phyloP scores from a whole-genome alignment of 805 yeast species.

The Yamadazyma sp. region DNA sequence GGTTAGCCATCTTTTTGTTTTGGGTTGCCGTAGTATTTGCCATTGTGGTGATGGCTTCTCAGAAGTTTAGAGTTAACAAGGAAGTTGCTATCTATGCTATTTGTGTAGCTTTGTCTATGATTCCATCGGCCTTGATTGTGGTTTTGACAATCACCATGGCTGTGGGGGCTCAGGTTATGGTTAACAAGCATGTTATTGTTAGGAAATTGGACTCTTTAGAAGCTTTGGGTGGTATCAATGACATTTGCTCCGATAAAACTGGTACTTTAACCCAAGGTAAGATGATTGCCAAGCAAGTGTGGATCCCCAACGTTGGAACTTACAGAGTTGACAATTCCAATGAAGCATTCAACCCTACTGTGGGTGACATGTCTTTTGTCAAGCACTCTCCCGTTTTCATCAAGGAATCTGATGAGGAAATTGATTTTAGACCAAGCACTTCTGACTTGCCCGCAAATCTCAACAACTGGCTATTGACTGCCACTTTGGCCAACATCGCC shows the following conservation, averaged over 20 bases:
- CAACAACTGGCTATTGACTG: slow-evolving; percentile 30
- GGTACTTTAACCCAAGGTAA: slow-evolving; percentile 41
- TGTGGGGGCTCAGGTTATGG: slow-evolving; percentile 41
- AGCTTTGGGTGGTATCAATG: slow-evolving; percentile 40
- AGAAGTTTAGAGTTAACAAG: slow-evolving; percentile 30
- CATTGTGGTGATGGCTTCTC: slow-evolving; percentile 39
- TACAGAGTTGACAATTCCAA: slow-evolving; percentile 31
- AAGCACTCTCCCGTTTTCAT: slow-evolving; percentile 29
- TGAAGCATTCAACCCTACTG: slow-evolving; percentile 37
- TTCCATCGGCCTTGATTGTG: slow-evolving; percentile 39
- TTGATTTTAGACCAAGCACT: slow-evolving; percentile 36
- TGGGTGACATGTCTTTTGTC: slow-evolving; percentile 40
- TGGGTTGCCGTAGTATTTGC: slow-evolving; percentile 45
- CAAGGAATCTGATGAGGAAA: slow-evolving; percentile 33
- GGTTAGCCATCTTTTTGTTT: slow-evolving; percentile 52
- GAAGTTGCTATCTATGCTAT: slow-evolving; percentile 42
- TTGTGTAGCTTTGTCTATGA: slow-evolving; percentile 42
- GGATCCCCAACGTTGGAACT: slow-evolving; percentile 37
- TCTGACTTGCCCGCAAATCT: slow-evolving; percentile 21
- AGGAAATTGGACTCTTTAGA: slow-evolving; percentile 38
- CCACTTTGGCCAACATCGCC: slow-evolving; percentile 43
- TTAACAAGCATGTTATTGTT: slow-evolving; percentile 34
- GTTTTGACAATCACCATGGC: slow-evolving; percentile 43
- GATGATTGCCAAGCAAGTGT: slow-evolving; percentile 37
- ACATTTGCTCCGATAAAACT: slow-evolving; percentile 42